phyloP scores from a whole-genome alignment of 768 basidiomycete genomes.

The Nidularia pulvinata region DNA sequence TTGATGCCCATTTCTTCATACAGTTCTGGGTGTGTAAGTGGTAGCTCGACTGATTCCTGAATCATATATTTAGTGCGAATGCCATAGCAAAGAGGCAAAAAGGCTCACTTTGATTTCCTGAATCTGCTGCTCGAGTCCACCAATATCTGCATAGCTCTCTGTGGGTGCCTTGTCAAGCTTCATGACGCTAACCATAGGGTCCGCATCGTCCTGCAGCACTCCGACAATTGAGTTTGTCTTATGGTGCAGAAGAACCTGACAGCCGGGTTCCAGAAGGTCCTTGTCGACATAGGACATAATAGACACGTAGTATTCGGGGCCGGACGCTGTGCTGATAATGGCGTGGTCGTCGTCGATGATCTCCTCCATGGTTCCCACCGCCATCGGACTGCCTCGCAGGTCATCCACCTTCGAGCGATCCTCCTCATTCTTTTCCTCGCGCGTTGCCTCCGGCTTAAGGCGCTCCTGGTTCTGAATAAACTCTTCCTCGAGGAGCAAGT shows the following conservation, averaged over 20 bases:
- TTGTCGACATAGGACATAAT: conserved; percentile 99
- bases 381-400: conserved; percentile 94
- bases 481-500: conserved; percentile 93
- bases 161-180: conserved; percentile 99
- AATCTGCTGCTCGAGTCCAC: conserved; percentile 95
- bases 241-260: conserved; percentile 93
- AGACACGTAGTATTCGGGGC: conserved; percentile 95
- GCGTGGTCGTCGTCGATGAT: conserved; percentile 99
- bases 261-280: conserved; percentile 94
- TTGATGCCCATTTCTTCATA: conserved; percentile 99
- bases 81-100: neutral
- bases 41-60: conserved; percentile 97
- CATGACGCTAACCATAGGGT: conserved; percentile 98
- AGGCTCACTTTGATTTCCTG: conserved; percentile 92
- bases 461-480: conserved; percentile 93
- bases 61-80: conserved; percentile 1
- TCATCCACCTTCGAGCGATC: conserved; percentile 94
- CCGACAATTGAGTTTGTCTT: conserved; percentile 96
- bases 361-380: conserved; percentile 98
- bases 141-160: conserved; percentile 98
- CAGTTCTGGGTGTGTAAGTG: conserved; percentile 95
- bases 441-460: conserved; percentile 81
- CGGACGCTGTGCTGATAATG: conserved; percentile 94
- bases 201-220: conserved; percentile 92
- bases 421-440: conserved; percentile 96